phyloP scores from a whole-genome alignment of 1,284 basidiomycete genomes.

The Pseudozyma flocculosa region DNA sequence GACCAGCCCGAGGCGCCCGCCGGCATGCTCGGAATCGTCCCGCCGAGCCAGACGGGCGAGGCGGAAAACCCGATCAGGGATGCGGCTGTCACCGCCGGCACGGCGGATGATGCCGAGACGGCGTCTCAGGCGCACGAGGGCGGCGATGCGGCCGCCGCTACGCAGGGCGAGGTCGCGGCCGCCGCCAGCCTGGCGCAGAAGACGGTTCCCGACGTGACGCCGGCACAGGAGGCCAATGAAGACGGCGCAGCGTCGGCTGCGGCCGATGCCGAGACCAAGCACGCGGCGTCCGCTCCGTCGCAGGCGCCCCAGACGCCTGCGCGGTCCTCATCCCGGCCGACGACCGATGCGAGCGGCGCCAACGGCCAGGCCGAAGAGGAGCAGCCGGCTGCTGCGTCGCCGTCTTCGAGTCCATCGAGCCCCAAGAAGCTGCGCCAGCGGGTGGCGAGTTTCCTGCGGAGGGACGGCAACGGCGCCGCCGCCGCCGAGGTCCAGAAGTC shows the following conservation, averaged over 20 bases:
- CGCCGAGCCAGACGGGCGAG: constrained; percentile 27
- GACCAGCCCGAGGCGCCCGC: constrained; percentile 4
- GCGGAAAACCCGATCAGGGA: constrained; percentile 15
- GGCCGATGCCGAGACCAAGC: not conserved
- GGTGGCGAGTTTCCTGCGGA: not conserved
- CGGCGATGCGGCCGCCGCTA: constrained; percentile 5
- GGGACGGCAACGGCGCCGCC: not conserved
- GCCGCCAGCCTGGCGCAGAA: constrained; percentile 10
- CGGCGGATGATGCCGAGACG: constrained; percentile 1
- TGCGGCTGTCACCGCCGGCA: not conserved
- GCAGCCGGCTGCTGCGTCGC: not conserved
- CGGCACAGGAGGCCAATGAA: constrained; percentile 6
- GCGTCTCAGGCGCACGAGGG: not conserved
- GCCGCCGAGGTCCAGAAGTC: no score
- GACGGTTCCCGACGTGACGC: constrained; percentile 6
- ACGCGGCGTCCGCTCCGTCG: no score
- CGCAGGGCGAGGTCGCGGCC: constrained; percentile 8
- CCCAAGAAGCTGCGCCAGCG: not conserved
- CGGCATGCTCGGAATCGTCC: constrained; percentile 34
- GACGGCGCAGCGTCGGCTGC: constrained; percentile 1
- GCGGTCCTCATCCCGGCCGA: not conserved
- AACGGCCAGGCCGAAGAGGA: not conserved
- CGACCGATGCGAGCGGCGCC: not conserved
- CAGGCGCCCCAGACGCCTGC: no score
- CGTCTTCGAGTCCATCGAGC: not conserved